These are phyloP conservation scores for Metarhizium brunneum DNA, from an alignment of 2,329 filamentous ascomycete genomes.

Conservation along the genomic window DNA sequence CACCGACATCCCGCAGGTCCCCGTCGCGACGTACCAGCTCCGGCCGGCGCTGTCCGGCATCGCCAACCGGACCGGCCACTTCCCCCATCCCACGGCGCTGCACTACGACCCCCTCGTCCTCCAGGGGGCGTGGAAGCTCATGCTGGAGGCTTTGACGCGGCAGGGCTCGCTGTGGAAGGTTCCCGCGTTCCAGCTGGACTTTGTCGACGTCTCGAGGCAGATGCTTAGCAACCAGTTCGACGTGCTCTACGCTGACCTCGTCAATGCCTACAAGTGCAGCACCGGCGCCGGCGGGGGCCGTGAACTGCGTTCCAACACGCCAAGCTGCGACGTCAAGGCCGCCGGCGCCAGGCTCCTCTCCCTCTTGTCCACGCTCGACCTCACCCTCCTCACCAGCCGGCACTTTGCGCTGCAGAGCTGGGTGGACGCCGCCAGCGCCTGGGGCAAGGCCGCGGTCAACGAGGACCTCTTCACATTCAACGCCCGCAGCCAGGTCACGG, in stretches of 20 bases:
- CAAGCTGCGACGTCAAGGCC: not conserved
- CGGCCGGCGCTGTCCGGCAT: conserved; percentile 31
- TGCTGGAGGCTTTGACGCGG: conserved; percentile 25
- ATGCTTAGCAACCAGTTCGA: conserved; percentile 37
- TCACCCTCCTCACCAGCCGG: conserved; percentile 28
- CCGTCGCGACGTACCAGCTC: conserved; percentile 37
- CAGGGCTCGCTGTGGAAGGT: conserved; percentile 28
- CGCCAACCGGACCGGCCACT: conserved; percentile 27
- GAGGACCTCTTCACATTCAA: conserved; percentile 32
- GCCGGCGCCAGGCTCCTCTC: conserved; percentile 20
- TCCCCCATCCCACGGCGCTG: conserved; percentile 27
- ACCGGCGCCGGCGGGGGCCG: conserved; percentile 11
- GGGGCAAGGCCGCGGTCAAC: conserved; percentile 17
- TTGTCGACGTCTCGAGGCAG: conserved; percentile 40
- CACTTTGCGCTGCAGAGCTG: conserved; percentile 33
- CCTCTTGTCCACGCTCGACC: conserved; percentile 28
- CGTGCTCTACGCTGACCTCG: conserved; percentile 25
- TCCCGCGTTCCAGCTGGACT: conserved; percentile 33
- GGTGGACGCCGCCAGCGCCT: conserved; percentile 26
- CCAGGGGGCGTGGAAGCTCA: conserved; percentile 27
- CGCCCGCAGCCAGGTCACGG: conserved; percentile 39
- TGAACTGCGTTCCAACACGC: conserved; percentile 13
- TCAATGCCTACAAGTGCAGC: conserved; percentile 17
- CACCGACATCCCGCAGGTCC: conserved; percentile 27
- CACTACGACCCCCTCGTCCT: conserved; percentile 30